A percentile compares a stretch with the other conserved stretches of the same genome.
These are phyloP conservation scores for Candida cerambycidarum DNA, from an alignment of 805 yeast species.

Conservation along the genomic window DNA sequence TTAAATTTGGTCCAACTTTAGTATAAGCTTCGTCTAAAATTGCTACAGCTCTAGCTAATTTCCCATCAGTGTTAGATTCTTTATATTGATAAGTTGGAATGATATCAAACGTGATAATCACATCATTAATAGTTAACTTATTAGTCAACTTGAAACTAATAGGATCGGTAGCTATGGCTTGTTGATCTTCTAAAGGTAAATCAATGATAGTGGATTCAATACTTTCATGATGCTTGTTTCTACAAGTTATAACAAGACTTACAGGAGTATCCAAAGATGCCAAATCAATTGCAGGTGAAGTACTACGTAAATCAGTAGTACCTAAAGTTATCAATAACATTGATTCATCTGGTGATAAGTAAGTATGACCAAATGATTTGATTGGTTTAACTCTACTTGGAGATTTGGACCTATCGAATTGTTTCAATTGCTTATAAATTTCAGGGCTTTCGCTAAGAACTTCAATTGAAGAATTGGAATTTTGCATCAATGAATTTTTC, in stretches of 20 bases:
- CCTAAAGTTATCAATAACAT: slow-evolving; percentile 83
- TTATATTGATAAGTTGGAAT: slow-evolving; percentile 78
- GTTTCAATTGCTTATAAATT: slow-evolving; percentile 40
- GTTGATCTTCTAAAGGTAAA: slow-evolving; percentile 79
- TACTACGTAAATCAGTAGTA: slow-evolving; percentile 71
- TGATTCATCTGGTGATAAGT: slow-evolving; percentile 61
- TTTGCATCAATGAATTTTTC: slow-evolving; percentile 11
- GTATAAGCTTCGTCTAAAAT: slow-evolving; percentile 60
- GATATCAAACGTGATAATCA: slow-evolving; percentile 73
- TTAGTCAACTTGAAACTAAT: slow-evolving; percentile 64
- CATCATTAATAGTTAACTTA: slow-evolving; percentile 47
- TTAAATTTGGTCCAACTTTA: slow-evolving; percentile 63
- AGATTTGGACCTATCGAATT: slow-evolving; percentile 22
- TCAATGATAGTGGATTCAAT: slow-evolving; percentile 66
- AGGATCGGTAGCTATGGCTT: slow-evolving; percentile 68
- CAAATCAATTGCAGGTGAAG: slow-evolving; percentile 59
- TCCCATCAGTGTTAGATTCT: slow-evolving; percentile 13
- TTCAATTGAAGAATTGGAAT: slow-evolving; percentile 33
- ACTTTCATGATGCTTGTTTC: slow-evolving; percentile 24
- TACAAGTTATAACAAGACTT: slow-evolving; percentile 60
- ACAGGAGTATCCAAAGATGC: slow-evolving; percentile 86
- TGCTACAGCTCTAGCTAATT: slow-evolving; percentile 83
- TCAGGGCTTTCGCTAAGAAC: slow-evolving; percentile 37
- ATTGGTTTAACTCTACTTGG: slow-evolving; percentile 46
- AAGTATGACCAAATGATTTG: slow-evolving; percentile 84